A percentile compares a stretch with the other conserved stretches of the same genome.
phyloP scores from a whole-genome alignment of 139 green algal species.

The Nannochloris sp. region DNA sequence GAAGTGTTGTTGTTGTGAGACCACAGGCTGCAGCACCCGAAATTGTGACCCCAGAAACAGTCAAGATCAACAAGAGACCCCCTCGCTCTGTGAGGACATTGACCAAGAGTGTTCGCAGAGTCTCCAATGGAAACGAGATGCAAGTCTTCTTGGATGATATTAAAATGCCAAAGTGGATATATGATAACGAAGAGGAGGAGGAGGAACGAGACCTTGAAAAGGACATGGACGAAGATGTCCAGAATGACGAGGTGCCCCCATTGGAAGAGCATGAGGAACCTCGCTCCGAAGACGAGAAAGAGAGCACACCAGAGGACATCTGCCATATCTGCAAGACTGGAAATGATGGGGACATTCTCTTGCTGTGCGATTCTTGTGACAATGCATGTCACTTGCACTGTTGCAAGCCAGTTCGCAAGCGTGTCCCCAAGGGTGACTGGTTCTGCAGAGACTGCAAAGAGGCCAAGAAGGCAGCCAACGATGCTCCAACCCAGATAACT shows the following conservation, averaged over 20 bases:
- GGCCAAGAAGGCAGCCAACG: conserved; percentile 8
- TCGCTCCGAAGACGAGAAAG: conserved; percentile 1
- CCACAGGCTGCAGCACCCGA: conserved; percentile 4
- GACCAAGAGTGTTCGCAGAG: not conserved
- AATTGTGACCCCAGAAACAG: not conserved
- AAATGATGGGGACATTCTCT: conserved; percentile 35
- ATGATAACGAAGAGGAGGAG: conserved; percentile 10
- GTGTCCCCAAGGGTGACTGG: conserved; percentile 32
- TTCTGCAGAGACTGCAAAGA: conserved; percentile 25
- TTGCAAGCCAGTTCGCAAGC: conserved; percentile 20
- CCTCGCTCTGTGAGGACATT: not conserved
- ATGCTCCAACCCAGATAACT: not conserved
- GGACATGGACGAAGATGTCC: conserved; percentile 5
- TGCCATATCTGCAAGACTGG: conserved; percentile 26
- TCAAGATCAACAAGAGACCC: not conserved
- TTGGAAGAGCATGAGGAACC: not conserved
- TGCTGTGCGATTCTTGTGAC: conserved; percentile 33
- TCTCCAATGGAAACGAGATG: not conserved
- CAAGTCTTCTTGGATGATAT: conserved; percentile 19
- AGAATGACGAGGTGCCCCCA: not conserved
- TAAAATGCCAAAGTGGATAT: conserved; percentile 27
- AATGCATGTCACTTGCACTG: conserved; percentile 35
- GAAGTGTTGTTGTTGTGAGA: conserved; percentile 26
- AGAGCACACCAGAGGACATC: conserved; percentile 20
- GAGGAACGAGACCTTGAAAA: not conserved